Conservation (phyloP, 352 stramenopile genomes). For the Phytopythium cucurbitacearum region DNA sequence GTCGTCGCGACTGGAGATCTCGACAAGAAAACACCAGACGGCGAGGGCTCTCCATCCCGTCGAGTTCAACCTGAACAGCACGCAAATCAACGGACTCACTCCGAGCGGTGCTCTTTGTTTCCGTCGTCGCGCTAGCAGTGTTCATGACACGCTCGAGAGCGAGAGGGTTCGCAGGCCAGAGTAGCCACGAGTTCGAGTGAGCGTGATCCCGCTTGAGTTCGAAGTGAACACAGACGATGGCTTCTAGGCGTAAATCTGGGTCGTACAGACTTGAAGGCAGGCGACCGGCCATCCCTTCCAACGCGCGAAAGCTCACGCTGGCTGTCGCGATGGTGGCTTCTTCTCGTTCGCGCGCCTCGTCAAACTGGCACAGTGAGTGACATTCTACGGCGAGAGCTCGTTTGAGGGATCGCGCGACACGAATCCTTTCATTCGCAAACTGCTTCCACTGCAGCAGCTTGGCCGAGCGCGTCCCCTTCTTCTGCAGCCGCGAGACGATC, state of each 20-base stretch:
- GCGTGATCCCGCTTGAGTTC: no score
- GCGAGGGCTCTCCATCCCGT: constrained; percentile 29
- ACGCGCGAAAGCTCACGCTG: constrained; percentile 13
- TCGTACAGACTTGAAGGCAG: neutral
- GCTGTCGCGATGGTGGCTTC: constrained; percentile 18
- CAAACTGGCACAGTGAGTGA: constrained; percentile 1
- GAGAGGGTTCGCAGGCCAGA: no score
- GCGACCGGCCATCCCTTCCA: constrained; percentile 24
- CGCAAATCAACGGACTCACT: constrained; percentile 14
- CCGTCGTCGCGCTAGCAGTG: no score
- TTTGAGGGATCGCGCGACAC: constrained; percentile 29
- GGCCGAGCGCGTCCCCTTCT: constrained; percentile 19
- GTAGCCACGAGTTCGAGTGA: no score
- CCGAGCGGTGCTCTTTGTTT: no score
- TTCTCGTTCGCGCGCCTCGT: constrained; percentile 16
- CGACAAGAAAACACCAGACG: constrained; percentile 50
- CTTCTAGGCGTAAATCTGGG: neutral
- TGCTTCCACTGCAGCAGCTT: constrained; percentile 63
- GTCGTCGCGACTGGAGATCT: constrained; percentile 38
- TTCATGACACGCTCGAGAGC: no score
- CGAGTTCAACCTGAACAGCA: constrained; percentile 37
- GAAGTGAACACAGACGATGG: no score
- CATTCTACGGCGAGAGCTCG: constrained; percentile 8
- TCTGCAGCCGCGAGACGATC: neutral
- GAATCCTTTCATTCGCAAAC: constrained; percentile 41